Evolutionary conservation across 306 rosid species (phyloP), one percentile per base, ranked within the genome.

Genomic region (Fragaria nilgerrensis): DNA sequence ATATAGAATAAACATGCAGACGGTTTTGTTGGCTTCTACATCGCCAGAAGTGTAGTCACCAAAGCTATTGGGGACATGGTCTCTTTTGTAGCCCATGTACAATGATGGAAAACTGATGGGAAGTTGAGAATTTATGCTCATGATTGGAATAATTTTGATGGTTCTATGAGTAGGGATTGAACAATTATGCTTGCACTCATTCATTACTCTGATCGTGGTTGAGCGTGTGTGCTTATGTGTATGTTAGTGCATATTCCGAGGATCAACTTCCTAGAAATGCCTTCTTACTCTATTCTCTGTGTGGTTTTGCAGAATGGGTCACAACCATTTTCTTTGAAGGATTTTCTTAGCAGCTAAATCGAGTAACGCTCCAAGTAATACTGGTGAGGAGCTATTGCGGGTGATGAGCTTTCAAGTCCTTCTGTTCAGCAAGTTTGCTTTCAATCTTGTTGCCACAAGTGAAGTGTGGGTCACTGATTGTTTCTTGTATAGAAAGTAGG

Each of bases 311-410:
- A 95, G 99, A 97, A 92, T 52, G 89, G 83, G 20, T 78, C 77
- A 64, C 89, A 83, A 5, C 66, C 91, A 27, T 95, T 95, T 86
- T 88, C 94, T 77, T 79, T 91, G 80, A 78, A 81, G 84, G 90
- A 93, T 76, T 93, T 91, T 73, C 87, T 93, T 68, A 83, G 86
- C 82, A 84, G 97, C 82, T 91, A 82, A 79, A 73, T 27, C 44
- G 68, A 37, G 44, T 72, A 71, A 65, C 34, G 9, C n/a, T 80
- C 58, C 76, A 37, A 82, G 79, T 70, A 53, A 77, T 71, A 34
- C 68, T 20, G 45, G 74, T 25, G 45, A 43, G 63, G 9, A 77
- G 76, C 79, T 75, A 74, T 56, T 50, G 86, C 75, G 66, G 81
- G 43, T 50, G 68, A 17, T 77, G 47, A 17, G 65, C 16, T 59